A percentile compares a stretch with the other conserved stretches of the same genome.
phyloP scores from a whole-genome alignment of 176 grass and related monocot genomes.

The Zoysia pacifica region DNA sequence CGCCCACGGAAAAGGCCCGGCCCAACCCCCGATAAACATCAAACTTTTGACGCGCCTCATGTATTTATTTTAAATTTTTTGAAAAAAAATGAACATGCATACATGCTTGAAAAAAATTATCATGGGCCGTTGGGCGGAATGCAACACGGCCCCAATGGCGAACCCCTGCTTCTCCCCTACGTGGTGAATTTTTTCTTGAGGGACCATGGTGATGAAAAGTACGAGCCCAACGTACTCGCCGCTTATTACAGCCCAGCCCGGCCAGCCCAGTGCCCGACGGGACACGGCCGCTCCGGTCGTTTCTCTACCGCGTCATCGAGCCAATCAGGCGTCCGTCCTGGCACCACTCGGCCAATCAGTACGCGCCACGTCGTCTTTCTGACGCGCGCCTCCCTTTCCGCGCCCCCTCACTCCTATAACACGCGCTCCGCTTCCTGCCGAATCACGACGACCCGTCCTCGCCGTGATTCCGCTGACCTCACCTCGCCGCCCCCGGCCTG shows the following conservation, averaged over 20 bases:
- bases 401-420: slow-evolving; percentile 32
- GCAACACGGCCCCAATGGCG: no score
- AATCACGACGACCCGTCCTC: not conserved
- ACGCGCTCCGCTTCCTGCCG: slow-evolving; percentile 2
- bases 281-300: not conserved
- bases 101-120: no score
- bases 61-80: no score
- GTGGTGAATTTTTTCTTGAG: no score
- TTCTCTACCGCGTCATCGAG: slow-evolving; percentile 26
- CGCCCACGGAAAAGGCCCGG: slow-evolving; percentile 16
- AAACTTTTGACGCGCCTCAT: not conserved
- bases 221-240: not conserved
- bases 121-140: no score
- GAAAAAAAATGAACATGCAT: no score
- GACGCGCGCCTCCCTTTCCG: slow-evolving; percentile 28
- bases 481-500: not conserved
- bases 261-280: not conserved
- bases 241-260: no score
- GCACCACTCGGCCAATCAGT: slow-evolving; percentile 24
- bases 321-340: slow-evolving; percentile 45
- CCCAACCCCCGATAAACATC: not conserved
- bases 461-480: not conserved
- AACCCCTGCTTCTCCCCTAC: no score
- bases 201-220: not conserved
- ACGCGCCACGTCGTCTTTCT: slow-evolving; percentile 44